Evolutionary conservation across 257 asterid genomes (phyloP).

Genomic region (Linaria vulgaris): DNA sequence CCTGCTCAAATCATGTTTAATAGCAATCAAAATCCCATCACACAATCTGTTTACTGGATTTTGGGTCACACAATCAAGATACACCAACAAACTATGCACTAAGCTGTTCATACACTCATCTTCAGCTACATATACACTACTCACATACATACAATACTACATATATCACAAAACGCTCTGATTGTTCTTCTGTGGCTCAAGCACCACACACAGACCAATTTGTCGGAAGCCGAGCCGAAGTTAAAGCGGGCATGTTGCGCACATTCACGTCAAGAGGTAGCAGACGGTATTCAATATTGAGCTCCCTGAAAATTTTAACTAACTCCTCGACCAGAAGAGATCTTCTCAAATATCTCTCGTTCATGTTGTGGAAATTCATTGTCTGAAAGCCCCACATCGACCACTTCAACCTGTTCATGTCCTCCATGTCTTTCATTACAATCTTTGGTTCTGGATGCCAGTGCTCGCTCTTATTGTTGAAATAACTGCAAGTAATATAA

Average conservation of each 20-base stretch:
- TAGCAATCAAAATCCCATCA: too few relatives aligned
- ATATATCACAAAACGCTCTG: not conserved
- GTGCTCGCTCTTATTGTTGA: slow-evolving; percentile 63
- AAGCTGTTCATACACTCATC: not conserved
- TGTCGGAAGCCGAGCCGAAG: slow-evolving; percentile 62
- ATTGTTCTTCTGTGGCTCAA: slow-evolving; percentile 10
- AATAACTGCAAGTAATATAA: slow-evolving; percentile 52
- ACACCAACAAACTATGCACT: too few relatives aligned
- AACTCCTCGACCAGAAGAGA: slow-evolving; percentile 74
- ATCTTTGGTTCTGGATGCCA: slow-evolving; percentile 76
- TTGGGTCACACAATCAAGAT: too few relatives aligned
- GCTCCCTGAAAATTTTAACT: slow-evolving; percentile 69
- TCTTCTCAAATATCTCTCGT: slow-evolving; percentile 80
- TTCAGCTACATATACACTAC: not conserved
- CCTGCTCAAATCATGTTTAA: too few relatives aligned
- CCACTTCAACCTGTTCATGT: slow-evolving; percentile 78
- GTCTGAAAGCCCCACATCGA: slow-evolving; percentile 74
- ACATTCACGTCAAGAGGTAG: slow-evolving; percentile 73
- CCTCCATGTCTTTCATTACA: slow-evolving; percentile 86
- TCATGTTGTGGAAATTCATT: slow-evolving; percentile 90
- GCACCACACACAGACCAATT: slow-evolving; percentile 54
- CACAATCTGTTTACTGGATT: too few relatives aligned
- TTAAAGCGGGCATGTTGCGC: slow-evolving; percentile 63
- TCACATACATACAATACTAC: too few relatives aligned
- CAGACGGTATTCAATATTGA: slow-evolving; percentile 77